A percentile compares a stretch with the other conserved stretches of the same genome.
phyloP scores from a whole-genome alignment of 148 eudicot species.

The Dianthus caryophyllus region DNA sequence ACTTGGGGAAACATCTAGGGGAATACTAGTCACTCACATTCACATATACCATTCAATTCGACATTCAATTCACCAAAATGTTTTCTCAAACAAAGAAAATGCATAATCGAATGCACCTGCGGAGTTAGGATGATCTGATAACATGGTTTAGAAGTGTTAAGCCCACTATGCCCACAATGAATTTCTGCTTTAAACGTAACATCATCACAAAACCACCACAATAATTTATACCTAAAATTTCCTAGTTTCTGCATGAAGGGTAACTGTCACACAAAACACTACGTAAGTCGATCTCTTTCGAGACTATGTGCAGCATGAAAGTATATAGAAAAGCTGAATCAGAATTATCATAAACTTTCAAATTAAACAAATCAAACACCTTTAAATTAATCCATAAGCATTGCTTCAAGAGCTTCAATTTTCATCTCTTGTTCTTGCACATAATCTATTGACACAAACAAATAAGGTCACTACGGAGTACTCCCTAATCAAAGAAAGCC shows the following conservation, averaged over 20 bases:
- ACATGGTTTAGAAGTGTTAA: constrained; percentile 79
- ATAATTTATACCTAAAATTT: not conserved
- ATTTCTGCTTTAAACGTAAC: constrained; percentile 56
- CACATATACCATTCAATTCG: no score
- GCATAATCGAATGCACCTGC: no score
- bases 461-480: not conserved
- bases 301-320: no score
- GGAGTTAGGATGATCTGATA: constrained; percentile 66
- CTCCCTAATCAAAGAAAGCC: no score
- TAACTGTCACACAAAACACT: no score
- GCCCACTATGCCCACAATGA: constrained; percentile 88
- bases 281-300: no score
- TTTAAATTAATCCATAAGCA: constrained; percentile 77
- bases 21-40: no score
- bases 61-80: no score
- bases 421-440: constrained; percentile 92
- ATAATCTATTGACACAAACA: constrained; percentile 41
- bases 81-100: no score
- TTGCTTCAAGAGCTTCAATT: constrained; percentile 82
- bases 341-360: no score
- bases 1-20: no score
- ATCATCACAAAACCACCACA: not conserved
- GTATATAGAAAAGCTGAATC: no score
- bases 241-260: not conserved
- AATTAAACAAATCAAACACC: constrained; percentile 36